A percentile compares a stretch with the other conserved stretches of the same genome.
Conservation (phyloP, 805 yeast genomes). For the Nakazawaea wyomingensis region DNA sequence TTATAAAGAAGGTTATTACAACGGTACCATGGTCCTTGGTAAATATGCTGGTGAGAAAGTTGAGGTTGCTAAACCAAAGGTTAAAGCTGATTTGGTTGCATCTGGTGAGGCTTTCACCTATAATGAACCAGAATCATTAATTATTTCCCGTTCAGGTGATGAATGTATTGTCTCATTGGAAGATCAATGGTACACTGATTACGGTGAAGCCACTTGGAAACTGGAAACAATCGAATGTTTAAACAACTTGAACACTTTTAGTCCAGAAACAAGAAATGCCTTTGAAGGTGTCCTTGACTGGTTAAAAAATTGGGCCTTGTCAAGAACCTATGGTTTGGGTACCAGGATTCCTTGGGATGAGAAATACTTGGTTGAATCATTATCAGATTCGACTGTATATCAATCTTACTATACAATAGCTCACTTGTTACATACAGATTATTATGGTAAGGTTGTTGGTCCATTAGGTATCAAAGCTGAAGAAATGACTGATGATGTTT, state of each 20-base stretch:
- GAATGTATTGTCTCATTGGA: constrained; percentile 94
- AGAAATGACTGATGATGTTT: constrained; percentile 88
- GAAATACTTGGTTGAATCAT: constrained; percentile 85
- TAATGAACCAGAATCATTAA: constrained; percentile 89
- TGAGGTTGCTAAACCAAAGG: constrained; percentile 84
- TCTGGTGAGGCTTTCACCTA: constrained; percentile 80
- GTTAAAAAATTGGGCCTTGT: constrained; percentile 98
- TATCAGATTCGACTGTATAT: constrained; percentile 93
- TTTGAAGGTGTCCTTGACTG: constrained; percentile 93
- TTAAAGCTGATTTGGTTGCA: constrained; percentile 74
- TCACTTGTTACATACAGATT: constrained; percentile 81
- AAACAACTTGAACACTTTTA: constrained; percentile 67
- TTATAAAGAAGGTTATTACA: constrained; percentile 94
- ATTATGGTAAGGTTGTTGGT: constrained; percentile 74
- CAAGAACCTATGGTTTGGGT: constrained; percentile 95
- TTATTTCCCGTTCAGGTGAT: constrained; percentile 93
- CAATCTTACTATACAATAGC: constrained; percentile 91
- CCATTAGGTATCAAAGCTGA: constrained; percentile 70
- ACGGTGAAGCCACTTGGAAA: constrained; percentile 94
- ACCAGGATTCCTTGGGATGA: constrained; percentile 96
- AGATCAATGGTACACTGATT: constrained; percentile 97
- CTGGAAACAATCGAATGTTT: constrained; percentile 75
- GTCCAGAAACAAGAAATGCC: constrained; percentile 81
- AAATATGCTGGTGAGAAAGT: constrained; percentile 84
- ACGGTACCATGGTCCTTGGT: constrained; percentile 78